A percentile compares a stretch with the other conserved stretches of the same genome.
Conservation (phyloP, 192 early-diverging fungal species). For the Dissophora globulifera region DNA sequence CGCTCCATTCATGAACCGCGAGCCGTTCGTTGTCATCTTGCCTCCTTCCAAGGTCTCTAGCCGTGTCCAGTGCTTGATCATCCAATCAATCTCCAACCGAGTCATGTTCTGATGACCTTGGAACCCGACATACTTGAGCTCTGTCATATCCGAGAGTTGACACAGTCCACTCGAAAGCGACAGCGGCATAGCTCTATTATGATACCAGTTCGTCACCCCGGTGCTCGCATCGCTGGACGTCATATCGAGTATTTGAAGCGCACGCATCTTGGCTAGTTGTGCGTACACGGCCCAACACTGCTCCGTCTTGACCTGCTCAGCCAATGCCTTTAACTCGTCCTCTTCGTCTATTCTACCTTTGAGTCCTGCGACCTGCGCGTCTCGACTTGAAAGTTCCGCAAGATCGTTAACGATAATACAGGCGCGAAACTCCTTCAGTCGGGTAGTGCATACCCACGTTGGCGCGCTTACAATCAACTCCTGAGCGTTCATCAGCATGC, state of each 20-base stretch:
- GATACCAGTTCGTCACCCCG: not conserved
- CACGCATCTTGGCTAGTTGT: not conserved
- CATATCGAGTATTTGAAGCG: not conserved
- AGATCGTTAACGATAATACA: no score
- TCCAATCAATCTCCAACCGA: not conserved
- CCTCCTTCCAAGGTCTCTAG: no score
- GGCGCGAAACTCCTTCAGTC: no score
- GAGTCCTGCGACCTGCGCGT: no score
- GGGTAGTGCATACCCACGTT: no score
- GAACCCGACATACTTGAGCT: not conserved
- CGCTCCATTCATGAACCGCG: no score
- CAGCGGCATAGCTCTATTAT: not conserved
- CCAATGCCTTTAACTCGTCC: no score
- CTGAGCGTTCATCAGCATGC: no score
- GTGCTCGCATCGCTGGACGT: not conserved
- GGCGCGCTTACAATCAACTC: no score
- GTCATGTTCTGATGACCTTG: not conserved
- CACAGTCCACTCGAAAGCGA: not conserved
- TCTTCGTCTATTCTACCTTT: no score
- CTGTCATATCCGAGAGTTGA: not conserved
- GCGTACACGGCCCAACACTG: not conserved
- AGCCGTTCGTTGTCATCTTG: no score
- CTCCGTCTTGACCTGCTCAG: not conserved
- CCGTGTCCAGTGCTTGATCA: not conserved
- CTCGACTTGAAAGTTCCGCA: no score